Evolutionary conservation across 768 basidiomycete species (phyloP).

Genomic region (Leccinum subgranulosum): DNA sequence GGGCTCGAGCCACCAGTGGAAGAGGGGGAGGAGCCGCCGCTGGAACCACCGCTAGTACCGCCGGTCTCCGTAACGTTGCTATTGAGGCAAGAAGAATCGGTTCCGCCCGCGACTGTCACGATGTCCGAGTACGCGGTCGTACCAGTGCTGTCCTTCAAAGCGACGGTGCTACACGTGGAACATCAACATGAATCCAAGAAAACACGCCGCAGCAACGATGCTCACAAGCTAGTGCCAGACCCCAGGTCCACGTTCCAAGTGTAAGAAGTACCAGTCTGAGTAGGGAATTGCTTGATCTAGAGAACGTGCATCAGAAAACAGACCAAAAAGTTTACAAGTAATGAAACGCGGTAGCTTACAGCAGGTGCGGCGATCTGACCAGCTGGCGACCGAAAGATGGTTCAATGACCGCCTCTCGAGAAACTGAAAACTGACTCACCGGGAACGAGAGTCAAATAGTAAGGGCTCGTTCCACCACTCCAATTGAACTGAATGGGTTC

Average conservation of each 20-base stretch:
- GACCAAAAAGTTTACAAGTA: background rate
- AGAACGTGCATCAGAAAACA: constrained; percentile 4
- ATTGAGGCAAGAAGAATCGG: constrained; percentile 32
- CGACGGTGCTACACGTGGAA: constrained; percentile 41
- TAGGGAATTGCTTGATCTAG: constrained; percentile 55
- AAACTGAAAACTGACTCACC: constrained; percentile 36
- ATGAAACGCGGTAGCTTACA: constrained; percentile 34
- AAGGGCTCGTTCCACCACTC: constrained; percentile 51
- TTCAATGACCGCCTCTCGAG: background rate
- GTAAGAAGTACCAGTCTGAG: constrained; percentile 37
- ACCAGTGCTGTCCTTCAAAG: constrained; percentile 60
- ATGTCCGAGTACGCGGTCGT: constrained; percentile 48
- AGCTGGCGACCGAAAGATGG: constrained; percentile 34
- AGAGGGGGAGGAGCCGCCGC: constrained; percentile 1
- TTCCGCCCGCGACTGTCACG: constrained; percentile 40
- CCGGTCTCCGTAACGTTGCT: constrained; percentile 13
- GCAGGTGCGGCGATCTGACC: constrained; percentile 50
- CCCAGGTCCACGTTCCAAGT: constrained; percentile 58
- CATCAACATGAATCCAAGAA: background rate
- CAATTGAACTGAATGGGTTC: constrained; percentile 61
- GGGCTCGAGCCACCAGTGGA: background rate
- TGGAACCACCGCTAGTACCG: background rate
- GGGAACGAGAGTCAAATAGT: constrained; percentile 58
- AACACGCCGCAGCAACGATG: background rate
- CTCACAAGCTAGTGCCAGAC: constrained; percentile 44